Conservation (phyloP, 163 green algal genomes). For the Smithsoniella earleae region DNA sequence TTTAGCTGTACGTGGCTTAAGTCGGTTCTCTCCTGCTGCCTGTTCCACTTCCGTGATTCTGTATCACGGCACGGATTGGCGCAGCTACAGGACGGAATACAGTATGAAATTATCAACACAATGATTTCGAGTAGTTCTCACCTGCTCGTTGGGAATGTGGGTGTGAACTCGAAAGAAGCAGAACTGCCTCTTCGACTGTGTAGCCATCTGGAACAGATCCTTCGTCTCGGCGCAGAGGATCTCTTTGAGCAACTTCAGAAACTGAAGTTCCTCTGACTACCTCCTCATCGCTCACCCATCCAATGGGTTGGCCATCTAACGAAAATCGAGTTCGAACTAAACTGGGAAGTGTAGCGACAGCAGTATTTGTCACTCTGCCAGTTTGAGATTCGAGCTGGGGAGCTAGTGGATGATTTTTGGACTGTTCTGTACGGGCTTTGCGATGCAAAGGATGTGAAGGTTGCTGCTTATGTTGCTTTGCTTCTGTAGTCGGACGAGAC, state of each 20-base stretch:
- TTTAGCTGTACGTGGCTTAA: too few relatives aligned
- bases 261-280: neutral
- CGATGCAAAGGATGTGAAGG: neutral
- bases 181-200: slow-evolving; percentile 39
- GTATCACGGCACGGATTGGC: neutral
- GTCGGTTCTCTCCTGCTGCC: neutral
- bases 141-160: slow-evolving; percentile 13
- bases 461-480: neutral
- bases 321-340: slow-evolving; percentile 16
- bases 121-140: neutral
- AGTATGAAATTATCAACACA: neutral
- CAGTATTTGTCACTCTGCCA: neutral
- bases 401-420: neutral
- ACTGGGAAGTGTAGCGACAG: neutral
- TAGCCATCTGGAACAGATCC: slow-evolving; percentile 38
- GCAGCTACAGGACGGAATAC: neutral
- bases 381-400: neutral
- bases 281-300: slow-evolving; percentile 17
- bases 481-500: neutral
- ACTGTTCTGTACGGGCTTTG: neutral
- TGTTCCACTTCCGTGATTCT: neutral
- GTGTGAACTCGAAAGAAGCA: slow-evolving; percentile 36
- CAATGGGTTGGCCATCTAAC: neutral
- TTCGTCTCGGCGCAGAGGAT: slow-evolving; percentile 41
- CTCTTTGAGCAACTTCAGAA: slow-evolving; percentile 36